Conservation (phyloP, 345 rosid species). For the Pelargonium nanum region DNA sequence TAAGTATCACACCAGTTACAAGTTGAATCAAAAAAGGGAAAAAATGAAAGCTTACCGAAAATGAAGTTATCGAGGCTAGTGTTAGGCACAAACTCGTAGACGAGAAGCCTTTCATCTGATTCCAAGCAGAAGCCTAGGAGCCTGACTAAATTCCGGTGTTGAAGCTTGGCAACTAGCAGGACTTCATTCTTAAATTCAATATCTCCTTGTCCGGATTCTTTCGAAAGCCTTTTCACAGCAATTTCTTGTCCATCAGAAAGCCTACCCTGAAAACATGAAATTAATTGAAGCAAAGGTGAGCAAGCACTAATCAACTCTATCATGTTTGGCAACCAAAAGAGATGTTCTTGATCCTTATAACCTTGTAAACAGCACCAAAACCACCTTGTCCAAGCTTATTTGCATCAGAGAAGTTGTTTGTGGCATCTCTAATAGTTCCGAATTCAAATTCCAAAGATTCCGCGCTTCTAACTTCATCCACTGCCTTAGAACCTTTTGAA, state of each 20-base stretch:
- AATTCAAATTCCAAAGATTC: constrained; percentile 19
- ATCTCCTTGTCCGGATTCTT: constrained; percentile 29
- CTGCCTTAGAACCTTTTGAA: too few relatives aligned
- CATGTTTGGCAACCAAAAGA: not conserved
- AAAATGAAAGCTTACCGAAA: constrained; percentile 17
- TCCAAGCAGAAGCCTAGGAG: constrained; percentile 30
- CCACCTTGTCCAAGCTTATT: constrained; percentile 28
- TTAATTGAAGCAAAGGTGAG: too few relatives aligned
- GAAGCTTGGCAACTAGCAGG: constrained; percentile 25
- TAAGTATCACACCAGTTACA: not conserved
- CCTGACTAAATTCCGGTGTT: constrained; percentile 30
- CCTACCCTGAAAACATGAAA: constrained; percentile 17
- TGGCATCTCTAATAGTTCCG: constrained; percentile 12
- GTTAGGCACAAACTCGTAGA: constrained; percentile 33
- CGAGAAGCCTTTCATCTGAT: constrained; percentile 28
- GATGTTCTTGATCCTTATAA: constrained; percentile 4
- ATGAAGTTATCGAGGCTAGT: constrained; percentile 28
- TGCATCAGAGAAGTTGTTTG: constrained; percentile 14
- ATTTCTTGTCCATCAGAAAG: constrained; percentile 16
- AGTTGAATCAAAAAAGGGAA: not conserved
- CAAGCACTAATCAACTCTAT: too few relatives aligned
- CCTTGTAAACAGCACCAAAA: too few relatives aligned
- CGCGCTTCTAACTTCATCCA: too few relatives aligned
- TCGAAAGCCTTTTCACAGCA: constrained; percentile 26
- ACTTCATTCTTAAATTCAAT: constrained; percentile 32